Base-by-base conservation (phyloP, 225 moss, liverwort and hornwort species). In the Pseudoscleropodium purum region DNA sequence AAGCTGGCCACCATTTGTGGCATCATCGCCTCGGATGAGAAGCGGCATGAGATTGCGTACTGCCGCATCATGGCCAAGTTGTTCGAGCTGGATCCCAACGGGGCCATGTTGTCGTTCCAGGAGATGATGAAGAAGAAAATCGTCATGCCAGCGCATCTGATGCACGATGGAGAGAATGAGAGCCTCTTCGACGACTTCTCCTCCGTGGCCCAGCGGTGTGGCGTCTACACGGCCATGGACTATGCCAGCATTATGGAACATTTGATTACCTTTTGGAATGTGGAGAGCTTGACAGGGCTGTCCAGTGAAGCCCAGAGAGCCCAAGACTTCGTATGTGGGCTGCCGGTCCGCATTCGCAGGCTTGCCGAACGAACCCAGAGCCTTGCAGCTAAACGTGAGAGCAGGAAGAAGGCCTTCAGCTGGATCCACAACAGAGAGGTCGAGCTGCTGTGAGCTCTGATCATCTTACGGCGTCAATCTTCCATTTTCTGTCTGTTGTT, bases 51-150 rank as follows among this genome's bases (percentile, higher is more conserved):
- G 91, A 97, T 98, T 59, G 98, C 98, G 4, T 98, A 98, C 87
- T 94, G 97, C n/a, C 93, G 94, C 47, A 89, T 98, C 23, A 94
- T 98, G 77, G 91, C 91, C 81, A 95, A 93, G 87, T 87, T 98
- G 6, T 96, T 98, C 75, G 97, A 96, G 87, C 82, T 97, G 85
- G 98, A 98, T 60, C 95, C 96, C 47, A 93, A 77, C 79, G 96
- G 96, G 2, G 82, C 97, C 15, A 89, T 96, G 90, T 59, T 98
- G 36, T 93, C 97, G 5, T 98, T 98, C 79, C 94, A 95, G 89
- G 97, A 95, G 75, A 98, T 98, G 98, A 97, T 98, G 98, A 96
- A 89, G 92, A 98, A 98, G 91, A 98, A 96, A 64, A 98, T 98
- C 88, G 93, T 94, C 49, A 98, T 98, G 98, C 98, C 98, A 3